A percentile compares a stretch with the other conserved stretches of the same genome.
Evolutionary conservation across 1,284 basidiomycete genomes (phyloP).

Genomic region (Phaffia rhodozyma): DNA sequence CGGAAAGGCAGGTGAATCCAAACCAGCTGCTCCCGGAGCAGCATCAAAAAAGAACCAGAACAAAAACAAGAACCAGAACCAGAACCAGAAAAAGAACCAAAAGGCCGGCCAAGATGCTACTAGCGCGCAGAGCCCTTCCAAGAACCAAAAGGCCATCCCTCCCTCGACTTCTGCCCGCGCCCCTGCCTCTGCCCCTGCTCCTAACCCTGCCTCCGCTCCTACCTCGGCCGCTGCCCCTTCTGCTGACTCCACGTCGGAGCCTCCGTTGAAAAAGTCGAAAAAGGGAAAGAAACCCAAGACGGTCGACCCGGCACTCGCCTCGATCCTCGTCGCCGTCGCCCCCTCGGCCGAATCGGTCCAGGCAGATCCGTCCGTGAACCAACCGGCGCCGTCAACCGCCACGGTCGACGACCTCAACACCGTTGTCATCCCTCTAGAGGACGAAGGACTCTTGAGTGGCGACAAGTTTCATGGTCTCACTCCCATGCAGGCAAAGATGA

Average conservation of each 20-base stretch:
- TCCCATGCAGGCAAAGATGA: slow-evolving; percentile 59
- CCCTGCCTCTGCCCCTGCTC: too few species aligned
- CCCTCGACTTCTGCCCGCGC: slow-evolving; percentile 18
- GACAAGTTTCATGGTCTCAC: slow-evolving; percentile 42
- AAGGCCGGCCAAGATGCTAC: neutral
- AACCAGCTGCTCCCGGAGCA: too few species aligned
- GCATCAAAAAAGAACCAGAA: slow-evolving; percentile 20
- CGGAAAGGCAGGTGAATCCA: slow-evolving; percentile 17
- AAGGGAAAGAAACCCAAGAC: neutral
- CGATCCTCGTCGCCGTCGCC: neutral
- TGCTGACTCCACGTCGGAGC: neutral
- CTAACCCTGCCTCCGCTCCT: neutral
- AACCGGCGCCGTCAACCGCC: too few species aligned
- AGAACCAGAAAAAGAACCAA: neutral
- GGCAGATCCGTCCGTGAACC: too few species aligned
- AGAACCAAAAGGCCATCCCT: slow-evolving; percentile 23
- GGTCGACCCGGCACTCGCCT: neutral
- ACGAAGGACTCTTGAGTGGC: slow-evolving; percentile 7
- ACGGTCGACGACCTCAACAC: slow-evolving; percentile 1
- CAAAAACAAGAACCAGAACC: too few species aligned
- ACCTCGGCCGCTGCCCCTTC: neutral
- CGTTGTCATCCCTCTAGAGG: slow-evolving; percentile 4
- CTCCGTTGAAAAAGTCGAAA: too few species aligned
- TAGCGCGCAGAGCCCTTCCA: neutral
- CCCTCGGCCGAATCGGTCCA: neutral